Evolutionary conservation across 331 rosid genomes (phyloP).

Genomic region (Quercus phellos): DNA sequence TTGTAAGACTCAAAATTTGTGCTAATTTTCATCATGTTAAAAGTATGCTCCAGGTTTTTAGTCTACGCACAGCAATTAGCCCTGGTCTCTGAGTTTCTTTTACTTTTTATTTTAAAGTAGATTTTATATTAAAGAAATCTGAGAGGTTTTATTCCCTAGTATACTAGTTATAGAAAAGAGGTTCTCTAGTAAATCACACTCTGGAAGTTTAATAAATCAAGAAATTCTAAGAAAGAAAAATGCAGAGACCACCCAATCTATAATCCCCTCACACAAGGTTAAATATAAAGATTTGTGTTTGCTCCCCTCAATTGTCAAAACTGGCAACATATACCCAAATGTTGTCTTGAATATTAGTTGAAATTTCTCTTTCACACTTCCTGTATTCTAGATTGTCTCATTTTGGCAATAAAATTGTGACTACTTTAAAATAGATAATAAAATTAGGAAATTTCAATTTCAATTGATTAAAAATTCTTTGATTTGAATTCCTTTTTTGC

Average conservation of each 20-base stretch:
- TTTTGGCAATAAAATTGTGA: too few species aligned
- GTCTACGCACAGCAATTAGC: too few species aligned
- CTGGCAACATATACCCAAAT: neutral
- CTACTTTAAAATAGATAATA: too few species aligned
- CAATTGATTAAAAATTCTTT: neutral
- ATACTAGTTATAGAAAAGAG: too few species aligned
- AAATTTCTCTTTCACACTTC: too few species aligned
- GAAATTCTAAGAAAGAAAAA: neutral
- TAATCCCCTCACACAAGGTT: too few species aligned
- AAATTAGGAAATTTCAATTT: neutral
- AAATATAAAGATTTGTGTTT: neutral
- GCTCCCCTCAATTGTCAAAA: neutral
- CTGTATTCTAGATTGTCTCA: too few species aligned
- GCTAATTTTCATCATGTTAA: neutral
- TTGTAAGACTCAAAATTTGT: neutral
- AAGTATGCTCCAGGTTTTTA: neutral
- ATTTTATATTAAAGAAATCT: too few species aligned
- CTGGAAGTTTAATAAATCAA: neutral
- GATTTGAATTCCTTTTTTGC: neutral
- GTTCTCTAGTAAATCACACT: neutral
- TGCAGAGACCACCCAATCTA: too few species aligned
- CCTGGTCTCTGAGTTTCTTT: neutral
- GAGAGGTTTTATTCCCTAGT: too few species aligned
- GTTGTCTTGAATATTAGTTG: neutral
- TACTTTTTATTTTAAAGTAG: neutral